Evolutionary conservation across 768 basidiomycete genomes (phyloP).

Genomic region (Naganishia randhawae): DNA sequence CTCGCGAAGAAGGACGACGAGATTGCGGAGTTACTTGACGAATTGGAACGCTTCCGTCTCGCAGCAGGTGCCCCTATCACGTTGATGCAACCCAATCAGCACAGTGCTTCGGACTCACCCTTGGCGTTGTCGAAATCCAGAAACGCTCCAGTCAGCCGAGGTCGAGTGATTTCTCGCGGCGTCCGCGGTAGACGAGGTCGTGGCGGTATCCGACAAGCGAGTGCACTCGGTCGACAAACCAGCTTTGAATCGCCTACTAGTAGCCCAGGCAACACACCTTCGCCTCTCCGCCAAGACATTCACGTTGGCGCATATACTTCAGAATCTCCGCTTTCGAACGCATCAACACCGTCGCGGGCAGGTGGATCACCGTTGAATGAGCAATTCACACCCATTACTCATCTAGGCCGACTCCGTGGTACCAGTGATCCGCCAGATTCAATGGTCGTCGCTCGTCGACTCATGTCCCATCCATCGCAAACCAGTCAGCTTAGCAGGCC

Average conservation of each 20-base stretch:
- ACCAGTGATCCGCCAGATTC: conserved; percentile 19
- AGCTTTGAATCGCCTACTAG: background rate
- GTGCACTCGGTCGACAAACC: conserved; percentile 14
- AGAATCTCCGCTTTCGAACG: background rate
- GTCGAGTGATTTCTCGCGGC: conserved; percentile 29
- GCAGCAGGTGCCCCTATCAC: conserved; percentile 33
- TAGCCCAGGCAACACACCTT: background rate
- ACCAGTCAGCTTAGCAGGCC: conserved; percentile 21
- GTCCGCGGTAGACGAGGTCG: conserved; percentile 22
- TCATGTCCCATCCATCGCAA: conserved; percentile 19
- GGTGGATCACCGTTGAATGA: conserved; percentile 4
- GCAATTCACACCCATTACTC: conserved; percentile 9
- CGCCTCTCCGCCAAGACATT: conserved; percentile 2
- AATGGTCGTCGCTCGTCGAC: conserved; percentile 3
- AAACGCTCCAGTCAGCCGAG: conserved; percentile 27
- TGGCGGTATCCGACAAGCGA: conserved; percentile 20
- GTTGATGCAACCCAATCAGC: conserved; percentile 25
- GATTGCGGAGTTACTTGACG: conserved; percentile 13
- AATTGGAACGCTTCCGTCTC: background rate
- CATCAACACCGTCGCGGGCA: conserved; percentile 3
- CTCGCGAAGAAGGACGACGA: conserved; percentile 37
- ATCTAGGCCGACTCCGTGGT: conserved; percentile 9
- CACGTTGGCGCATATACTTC: no score
- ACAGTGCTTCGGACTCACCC: conserved; percentile 21
- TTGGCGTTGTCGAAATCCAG: conserved; percentile 1